Percentiles rank a stretch among this genome's conserved stretches.
Evolutionary conservation across 1,284 basidiomycete genomes (phyloP).

Genomic region (Ganoderma leucocontextum): DNA sequence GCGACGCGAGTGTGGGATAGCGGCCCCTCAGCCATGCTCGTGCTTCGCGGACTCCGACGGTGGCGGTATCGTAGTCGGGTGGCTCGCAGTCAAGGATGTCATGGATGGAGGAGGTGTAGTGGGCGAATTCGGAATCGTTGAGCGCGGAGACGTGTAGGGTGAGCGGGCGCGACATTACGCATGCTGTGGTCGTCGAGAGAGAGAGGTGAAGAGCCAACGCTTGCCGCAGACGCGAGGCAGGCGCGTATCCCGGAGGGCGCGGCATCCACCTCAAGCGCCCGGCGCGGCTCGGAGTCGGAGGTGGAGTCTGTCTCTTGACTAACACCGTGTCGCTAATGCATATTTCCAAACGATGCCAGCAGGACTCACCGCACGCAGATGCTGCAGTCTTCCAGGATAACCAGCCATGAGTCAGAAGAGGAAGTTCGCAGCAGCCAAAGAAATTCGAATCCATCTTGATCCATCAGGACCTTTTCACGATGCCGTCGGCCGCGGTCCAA

Average conservation of each 20-base stretch:
- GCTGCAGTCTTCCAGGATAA: too few relatives aligned
- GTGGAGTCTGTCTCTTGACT: slow-evolving; percentile 16
- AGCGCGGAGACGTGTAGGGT: slow-evolving; percentile 77
- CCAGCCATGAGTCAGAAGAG: background rate
- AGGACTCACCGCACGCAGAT: background rate
- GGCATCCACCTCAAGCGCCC: slow-evolving; percentile 21
- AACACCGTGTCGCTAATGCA: background rate
- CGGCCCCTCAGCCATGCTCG: slow-evolving; percentile 79
- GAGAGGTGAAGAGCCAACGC: slow-evolving; percentile 10
- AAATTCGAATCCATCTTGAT: background rate
- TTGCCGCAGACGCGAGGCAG: slow-evolving; percentile 21
- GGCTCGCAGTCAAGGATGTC: slow-evolving; percentile 60
- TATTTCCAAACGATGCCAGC: background rate
- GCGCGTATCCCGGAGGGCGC: slow-evolving; percentile 16
- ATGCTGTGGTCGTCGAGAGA: slow-evolving; percentile 25
- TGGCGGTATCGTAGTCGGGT: slow-evolving; percentile 57
- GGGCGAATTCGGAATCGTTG: slow-evolving; percentile 70
- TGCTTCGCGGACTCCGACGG: slow-evolving; percentile 67
- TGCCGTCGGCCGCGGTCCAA: background rate
- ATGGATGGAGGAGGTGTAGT: slow-evolving; percentile 66
- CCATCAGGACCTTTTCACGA: background rate
- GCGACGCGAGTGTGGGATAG: slow-evolving; percentile 59
- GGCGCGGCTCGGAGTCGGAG: background rate
- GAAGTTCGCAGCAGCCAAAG: background rate
- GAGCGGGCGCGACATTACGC: slow-evolving; percentile 54